Base-by-base conservation (phyloP, 2,329 filamentous ascomycete species). In the Pezicula rhizophila region DNA sequence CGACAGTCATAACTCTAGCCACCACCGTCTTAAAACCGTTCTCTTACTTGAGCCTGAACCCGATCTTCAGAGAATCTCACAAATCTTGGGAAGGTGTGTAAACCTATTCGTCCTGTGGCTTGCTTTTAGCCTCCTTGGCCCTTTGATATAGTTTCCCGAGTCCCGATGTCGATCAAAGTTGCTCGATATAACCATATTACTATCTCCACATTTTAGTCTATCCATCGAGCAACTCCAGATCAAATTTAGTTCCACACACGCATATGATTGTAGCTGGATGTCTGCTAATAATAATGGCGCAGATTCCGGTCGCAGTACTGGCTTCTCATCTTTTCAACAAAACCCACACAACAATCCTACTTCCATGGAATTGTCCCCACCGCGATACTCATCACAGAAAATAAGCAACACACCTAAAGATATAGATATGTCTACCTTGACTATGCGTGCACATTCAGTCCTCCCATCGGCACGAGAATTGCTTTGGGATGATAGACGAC, bases 1-100 rank as follows among this genome's bases (percentile, higher is more conserved):
- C 23, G 14, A 14, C 52, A 56, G 41, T 48, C 55, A 54, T 55
- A 55, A 60, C 47, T 43, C 52, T 60, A 52, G 56, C 55, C 45
- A 48, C 55, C 49, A 38, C 51, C 38, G 43, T 55, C 39, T 47
- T 55, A 49, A 50, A 48, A 47, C 52, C 51, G 48, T 48, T 52
- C 35, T 51, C 47, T 35, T 52, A 42, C 35, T 31, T 45, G 44
- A 47, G 45, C 39, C 47, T 49, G 39, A 46, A 28, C 28, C 41
- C 41, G 40, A 47, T 38, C 25, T 45, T 47, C 26, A 49, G 28
- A 39, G 18, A 18, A n/a, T 34, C 38, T 42, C 35, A 40, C 42
- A 50, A 42, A 50, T 52, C 42, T 49, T 55, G 43, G 48, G 45
- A 55, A 20, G 48, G 55, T 55, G 55, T 23, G 50, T 50, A 33